Conservation (phyloP, 202 grass and related monocot genomes). For the Hordeum pubiflorum region DNA sequence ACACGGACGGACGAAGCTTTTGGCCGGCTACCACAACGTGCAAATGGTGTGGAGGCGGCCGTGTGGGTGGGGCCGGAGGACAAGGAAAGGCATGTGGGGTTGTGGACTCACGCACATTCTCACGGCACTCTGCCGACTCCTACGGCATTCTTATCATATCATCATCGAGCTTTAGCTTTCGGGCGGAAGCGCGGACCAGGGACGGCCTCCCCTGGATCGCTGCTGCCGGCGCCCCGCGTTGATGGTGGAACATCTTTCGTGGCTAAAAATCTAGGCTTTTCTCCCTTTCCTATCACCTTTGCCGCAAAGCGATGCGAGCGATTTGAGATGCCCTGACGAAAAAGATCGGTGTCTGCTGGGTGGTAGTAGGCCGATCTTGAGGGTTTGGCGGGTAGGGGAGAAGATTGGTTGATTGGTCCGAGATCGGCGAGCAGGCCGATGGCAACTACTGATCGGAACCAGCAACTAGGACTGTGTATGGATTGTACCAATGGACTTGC, state of each 20-base stretch:
- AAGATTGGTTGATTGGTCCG: neutral
- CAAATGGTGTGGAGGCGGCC: no score
- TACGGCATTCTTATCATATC: neutral
- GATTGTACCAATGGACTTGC: neutral
- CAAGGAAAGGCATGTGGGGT: slow-evolving; percentile 22
- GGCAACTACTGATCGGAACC: neutral
- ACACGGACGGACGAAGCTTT: neutral
- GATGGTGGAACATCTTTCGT: neutral
- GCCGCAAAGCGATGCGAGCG: neutral
- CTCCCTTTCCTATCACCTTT: neutral
- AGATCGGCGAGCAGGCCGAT: neutral
- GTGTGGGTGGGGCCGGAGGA: neutral
- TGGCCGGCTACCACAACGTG: neutral
- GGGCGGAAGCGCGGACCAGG: slow-evolving; percentile 8
- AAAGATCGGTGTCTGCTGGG: neutral
- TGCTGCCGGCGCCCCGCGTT: neutral
- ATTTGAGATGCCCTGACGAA: neutral
- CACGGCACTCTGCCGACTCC: neutral
- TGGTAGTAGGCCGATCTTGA: neutral
- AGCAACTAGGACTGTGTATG: neutral
- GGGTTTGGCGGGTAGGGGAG: neutral
- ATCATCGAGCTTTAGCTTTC: neutral
- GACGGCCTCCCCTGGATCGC: slow-evolving; percentile 18
- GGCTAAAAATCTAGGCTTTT: neutral
- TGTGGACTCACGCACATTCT: neutral